phyloP scores from a whole-genome alignment of 1,284 basidiomycete species.

The Phellopilus nigrolimitatus region DNA sequence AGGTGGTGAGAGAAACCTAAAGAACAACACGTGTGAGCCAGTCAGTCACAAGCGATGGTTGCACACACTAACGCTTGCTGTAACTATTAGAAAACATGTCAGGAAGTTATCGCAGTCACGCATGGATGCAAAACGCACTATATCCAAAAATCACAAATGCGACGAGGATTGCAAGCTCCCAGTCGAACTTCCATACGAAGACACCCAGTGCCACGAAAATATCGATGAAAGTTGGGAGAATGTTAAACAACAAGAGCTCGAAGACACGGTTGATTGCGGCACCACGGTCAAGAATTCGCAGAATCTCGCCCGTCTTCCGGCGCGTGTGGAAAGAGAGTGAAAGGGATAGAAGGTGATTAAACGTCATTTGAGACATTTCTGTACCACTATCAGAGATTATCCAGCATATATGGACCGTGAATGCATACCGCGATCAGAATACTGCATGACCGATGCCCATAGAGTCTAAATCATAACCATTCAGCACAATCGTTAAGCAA shows the following conservation, averaged over 20 bases:
- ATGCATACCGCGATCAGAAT: slow-evolving; percentile 63
- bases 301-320: slow-evolving; percentile 62
- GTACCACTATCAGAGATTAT: slow-evolving; percentile 3
- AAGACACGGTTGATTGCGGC: slow-evolving; percentile 48
- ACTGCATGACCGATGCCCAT: slow-evolving; percentile 86
- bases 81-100: slow-evolving; percentile 38
- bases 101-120: neutral
- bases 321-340: slow-evolving; percentile 83
- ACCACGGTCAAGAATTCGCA: slow-evolving; percentile 63
- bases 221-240: slow-evolving; percentile 79
- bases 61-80: slow-evolving; percentile 44
- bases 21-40: neutral
- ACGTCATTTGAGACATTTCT: slow-evolving; percentile 78
- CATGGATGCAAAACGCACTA: slow-evolving; percentile 35
- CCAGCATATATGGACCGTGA: neutral
- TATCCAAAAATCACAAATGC: slow-evolving; percentile 74
- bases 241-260: slow-evolving; percentile 71
- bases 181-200: slow-evolving; percentile 62
- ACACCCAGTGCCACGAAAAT: slow-evolving; percentile 63
- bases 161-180: slow-evolving; percentile 65
- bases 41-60: slow-evolving; percentile 18
- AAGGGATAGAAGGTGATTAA: slow-evolving; percentile 76
- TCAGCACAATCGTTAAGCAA: neutral
- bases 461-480: slow-evolving; percentile 41
- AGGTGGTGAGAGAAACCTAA: slow-evolving; percentile 50